These are phyloP conservation scores for Fusarium oligoseptatum DNA, from an alignment of 2,329 filamentous ascomycete species.

Conservation along the genomic window DNA sequence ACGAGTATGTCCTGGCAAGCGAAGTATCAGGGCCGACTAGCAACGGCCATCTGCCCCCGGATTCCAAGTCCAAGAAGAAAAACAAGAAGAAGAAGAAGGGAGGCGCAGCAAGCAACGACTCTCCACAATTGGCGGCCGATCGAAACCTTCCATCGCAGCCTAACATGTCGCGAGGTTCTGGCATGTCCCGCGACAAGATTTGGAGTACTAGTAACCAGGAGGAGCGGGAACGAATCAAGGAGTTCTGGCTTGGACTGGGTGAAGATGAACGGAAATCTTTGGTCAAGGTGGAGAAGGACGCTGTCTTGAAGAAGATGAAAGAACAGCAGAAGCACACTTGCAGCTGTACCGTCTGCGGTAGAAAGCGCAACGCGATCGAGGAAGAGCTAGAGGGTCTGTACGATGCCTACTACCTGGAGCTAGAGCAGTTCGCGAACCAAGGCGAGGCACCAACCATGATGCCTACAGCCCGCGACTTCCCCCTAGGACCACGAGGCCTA, in stretches of 20 bases:
- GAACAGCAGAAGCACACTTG: conserved; percentile 99
- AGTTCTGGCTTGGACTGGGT: conserved; percentile 95
- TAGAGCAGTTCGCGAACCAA: conserved; percentile 96
- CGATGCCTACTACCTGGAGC: conserved; percentile 97
- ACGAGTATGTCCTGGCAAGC: conserved; percentile 57
- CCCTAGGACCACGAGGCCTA: conserved; percentile 68
- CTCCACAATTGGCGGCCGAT: conserved; percentile 35
- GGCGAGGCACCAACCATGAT: conserved; percentile 72
- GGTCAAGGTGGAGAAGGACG: conserved; percentile 98
- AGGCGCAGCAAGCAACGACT: conserved; percentile 37
- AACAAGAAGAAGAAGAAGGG: conserved; percentile 79
- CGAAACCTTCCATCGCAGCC: conserved; percentile 38
- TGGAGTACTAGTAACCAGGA: conserved; percentile 97
- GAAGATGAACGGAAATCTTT: conserved; percentile 95
- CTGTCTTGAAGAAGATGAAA: conserved; percentile 99
- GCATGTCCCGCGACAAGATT: conserved; percentile 83
- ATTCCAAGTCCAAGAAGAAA: conserved; percentile 68
- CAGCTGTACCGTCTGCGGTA: conserved; percentile 96
- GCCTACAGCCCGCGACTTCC: conserved; percentile 69
- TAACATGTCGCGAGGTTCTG: conserved; percentile 52
- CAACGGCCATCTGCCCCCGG: conserved; percentile 48
- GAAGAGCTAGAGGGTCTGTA: conserved; percentile 98
- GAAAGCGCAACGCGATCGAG: conserved; percentile 96
- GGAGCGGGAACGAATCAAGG: conserved; percentile 96
- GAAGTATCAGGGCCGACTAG: conserved; percentile 47